phyloP scores from a whole-genome alignment of 73 alveolate genomes.

The Paramecium sonneborni region DNA sequence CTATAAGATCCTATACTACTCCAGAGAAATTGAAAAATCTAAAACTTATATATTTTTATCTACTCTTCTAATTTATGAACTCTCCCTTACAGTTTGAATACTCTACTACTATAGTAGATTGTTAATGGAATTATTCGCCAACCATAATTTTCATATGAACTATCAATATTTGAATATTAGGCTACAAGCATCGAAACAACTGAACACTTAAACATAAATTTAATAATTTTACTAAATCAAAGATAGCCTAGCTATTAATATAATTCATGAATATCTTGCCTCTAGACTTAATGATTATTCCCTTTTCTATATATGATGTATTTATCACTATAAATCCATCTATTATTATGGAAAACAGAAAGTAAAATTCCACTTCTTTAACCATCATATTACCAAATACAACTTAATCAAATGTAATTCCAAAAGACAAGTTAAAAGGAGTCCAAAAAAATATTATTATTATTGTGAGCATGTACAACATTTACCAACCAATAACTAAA shows the following conservation, averaged over 20 bases:
- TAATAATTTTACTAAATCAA: slow-evolving; percentile 67
- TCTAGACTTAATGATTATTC: slow-evolving; percentile 71
- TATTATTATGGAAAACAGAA: slow-evolving; percentile 45
- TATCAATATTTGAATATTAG: slow-evolving; percentile 41
- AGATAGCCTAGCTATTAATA: slow-evolving; percentile 72
- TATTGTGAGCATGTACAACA: neutral
- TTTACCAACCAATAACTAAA: slow-evolving; percentile 16
- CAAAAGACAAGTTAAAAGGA: neutral
- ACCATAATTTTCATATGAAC: slow-evolving; percentile 62
- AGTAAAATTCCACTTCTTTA: slow-evolving; percentile 1
- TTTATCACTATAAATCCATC: slow-evolving; percentile 71
- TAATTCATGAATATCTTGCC: slow-evolving; percentile 70
- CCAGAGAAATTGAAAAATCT: slow-evolving; percentile 58
- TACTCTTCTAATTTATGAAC: slow-evolving; percentile 76
- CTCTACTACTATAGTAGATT: slow-evolving; percentile 71
- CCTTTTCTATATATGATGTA: slow-evolving; percentile 82
- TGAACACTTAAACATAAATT: neutral
- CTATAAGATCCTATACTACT: slow-evolving; percentile 25
- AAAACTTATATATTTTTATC: slow-evolving; percentile 15
- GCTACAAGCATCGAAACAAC: slow-evolving; percentile 1
- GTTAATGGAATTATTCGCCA: slow-evolving; percentile 54
- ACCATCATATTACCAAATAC: neutral
- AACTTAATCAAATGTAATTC: neutral
- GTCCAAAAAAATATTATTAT: slow-evolving; percentile 33
- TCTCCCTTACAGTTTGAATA: slow-evolving; percentile 71